These are phyloP conservation scores for Tolypocladium album DNA, from an alignment of 2,329 filamentous ascomycete genomes.

Conservation along the genomic window DNA sequence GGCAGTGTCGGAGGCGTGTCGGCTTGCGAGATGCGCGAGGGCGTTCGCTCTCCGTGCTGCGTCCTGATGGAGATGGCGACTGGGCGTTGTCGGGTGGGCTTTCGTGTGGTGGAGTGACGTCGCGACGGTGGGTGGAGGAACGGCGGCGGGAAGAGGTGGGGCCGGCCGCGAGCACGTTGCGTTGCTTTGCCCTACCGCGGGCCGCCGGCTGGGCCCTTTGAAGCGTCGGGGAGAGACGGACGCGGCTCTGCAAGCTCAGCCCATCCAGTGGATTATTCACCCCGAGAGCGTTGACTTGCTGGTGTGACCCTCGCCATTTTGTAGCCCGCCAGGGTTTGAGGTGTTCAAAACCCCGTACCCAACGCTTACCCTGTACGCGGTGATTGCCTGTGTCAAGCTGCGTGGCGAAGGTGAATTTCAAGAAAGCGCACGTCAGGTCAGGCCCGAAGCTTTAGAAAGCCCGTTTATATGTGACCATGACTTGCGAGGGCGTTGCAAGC, in stretches of 20 bases:
- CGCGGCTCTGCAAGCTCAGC: not conserved
- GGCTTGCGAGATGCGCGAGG: not conserved
- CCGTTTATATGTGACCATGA: too few species aligned
- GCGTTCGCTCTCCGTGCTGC: not conserved
- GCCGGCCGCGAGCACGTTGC: not conserved
- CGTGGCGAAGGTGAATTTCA: too few species aligned
- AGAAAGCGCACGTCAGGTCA: too few species aligned
- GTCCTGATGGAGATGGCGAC: not conserved
- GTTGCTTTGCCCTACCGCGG: not conserved
- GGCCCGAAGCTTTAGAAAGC: too few species aligned
- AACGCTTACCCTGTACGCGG: not conserved
- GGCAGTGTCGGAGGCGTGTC: not conserved
- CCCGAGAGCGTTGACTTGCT: not conserved
- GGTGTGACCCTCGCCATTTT: not conserved
- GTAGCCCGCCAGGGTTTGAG: not conserved
- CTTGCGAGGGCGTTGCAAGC: not conserved
- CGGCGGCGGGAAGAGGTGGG: not conserved
- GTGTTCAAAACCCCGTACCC: not conserved
- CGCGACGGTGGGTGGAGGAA: not conserved
- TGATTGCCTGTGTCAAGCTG: not conserved
- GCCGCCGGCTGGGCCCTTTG: too few species aligned
- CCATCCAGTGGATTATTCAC: not conserved
- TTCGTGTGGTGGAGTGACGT: not conserved
- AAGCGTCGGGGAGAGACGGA: not conserved
- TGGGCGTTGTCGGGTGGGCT: not conserved